phyloP scores from a whole-genome alignment of 495 filamentous ascomycete species.

The Sordaria brevicollis region DNA sequence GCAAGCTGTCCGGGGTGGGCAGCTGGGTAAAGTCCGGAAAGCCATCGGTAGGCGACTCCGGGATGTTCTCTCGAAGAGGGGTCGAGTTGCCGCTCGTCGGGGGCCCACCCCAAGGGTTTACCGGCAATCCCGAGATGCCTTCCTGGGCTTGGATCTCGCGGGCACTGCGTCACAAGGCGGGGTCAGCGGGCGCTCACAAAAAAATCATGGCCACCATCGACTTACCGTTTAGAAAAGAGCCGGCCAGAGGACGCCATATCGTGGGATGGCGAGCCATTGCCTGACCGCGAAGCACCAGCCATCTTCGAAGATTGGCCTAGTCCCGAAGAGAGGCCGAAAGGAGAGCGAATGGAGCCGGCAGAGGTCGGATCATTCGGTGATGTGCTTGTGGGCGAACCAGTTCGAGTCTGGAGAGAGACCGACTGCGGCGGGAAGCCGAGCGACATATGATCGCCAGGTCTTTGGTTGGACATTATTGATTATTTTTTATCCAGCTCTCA shows the following conservation, averaged over 20 bases:
- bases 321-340: conserved; percentile 59
- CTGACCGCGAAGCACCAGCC: conserved; percentile 66
- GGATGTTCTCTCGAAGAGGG: conserved; percentile 91
- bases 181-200: conserved; percentile 14
- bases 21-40: conserved; percentile 79
- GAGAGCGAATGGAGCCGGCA: conserved; percentile 57
- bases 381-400: conserved; percentile 77
- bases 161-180: conserved; percentile 43
- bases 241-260: conserved; percentile 60
- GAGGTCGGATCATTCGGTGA: conserved; percentile 74
- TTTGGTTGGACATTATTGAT: conserved; percentile 91
- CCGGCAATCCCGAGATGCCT: conserved; percentile 56
- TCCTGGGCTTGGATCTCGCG: conserved; percentile 97
- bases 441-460: conserved; percentile 63
- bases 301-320: conserved; percentile 56
- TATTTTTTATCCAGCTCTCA: conserved; percentile 43
- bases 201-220: not conserved
- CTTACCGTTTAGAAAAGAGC: conserved; percentile 88
- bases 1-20: conserved; percentile 46
- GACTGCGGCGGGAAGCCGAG: conserved; percentile 58
- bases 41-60: conserved; percentile 92
- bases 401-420: conserved; percentile 53
- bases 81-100: conserved; percentile 94
- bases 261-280: conserved; percentile 95
- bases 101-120: conserved; percentile 81